Evolutionary conservation across 2,329 filamentous ascomycete species (phyloP), one percentile per base, ranked within the genome.

Genomic region (Lanzia echinophila): DNA sequence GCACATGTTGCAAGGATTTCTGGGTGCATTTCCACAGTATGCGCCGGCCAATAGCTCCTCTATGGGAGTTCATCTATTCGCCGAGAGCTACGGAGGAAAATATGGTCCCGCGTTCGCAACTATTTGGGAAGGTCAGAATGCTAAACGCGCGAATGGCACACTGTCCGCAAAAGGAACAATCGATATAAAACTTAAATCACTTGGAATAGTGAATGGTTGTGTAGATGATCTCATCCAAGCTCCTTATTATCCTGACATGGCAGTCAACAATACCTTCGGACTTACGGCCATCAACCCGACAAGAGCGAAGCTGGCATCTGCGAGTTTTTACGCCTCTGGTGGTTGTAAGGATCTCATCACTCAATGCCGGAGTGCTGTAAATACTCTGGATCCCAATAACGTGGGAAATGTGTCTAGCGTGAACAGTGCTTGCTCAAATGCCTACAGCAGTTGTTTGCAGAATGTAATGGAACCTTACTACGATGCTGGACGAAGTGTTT

Each of bases 181-280:
- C 11, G 75, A 81, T 31, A 79, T 87, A 47, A 76, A 79, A 51
- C 72, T 90, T 8, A 72, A 72, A 13, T 80, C 84, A 0, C 69
- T 90, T 0, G 85, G 86, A 20, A 86, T 90, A 55, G 73, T 88
- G 55, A 88, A 90, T 66, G 86, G 85, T 12, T 81, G 84, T 59
- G 72, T 90, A 34, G 87, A 90, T 63, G 75, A 79, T 60, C 66
- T 82, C 31, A 73, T 82, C 1, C 83, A 89, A 68, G 72, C 73
- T 3, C 77, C 79, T 2, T 79, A 70, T 60, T 82, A 79, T 58
- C 75, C 81, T 1, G 64, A 68, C 7, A 84, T 84, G 66, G 79
- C 79, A 10, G 74, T 75, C 54, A 79, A 81, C 64, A 88, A 87
- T 65, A 82, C 83, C 0, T 90, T 87, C 64, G 80, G 76, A 8